Percentiles rank a stretch among this genome's conserved stretches.
These are phyloP conservation scores for Alternaria sp. DNA, from an alignment of 2,329 filamentous ascomycete species.

Conservation along the genomic window DNA sequence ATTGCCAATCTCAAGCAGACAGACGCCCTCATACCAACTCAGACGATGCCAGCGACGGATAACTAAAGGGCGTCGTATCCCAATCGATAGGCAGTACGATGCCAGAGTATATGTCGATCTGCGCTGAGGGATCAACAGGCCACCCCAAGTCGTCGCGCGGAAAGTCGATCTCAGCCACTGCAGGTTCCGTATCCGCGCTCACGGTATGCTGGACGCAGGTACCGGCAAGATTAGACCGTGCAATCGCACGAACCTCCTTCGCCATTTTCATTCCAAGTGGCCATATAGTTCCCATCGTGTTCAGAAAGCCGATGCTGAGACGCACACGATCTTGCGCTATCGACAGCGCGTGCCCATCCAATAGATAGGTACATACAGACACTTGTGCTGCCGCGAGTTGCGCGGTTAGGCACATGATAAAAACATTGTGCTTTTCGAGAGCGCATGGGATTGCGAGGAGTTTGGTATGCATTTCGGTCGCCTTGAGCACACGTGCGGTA, in stretches of 20 bases:
- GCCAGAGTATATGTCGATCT: slow-evolving; percentile 43
- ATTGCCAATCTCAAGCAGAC: neutral
- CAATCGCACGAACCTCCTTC: slow-evolving; percentile 74
- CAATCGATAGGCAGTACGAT: slow-evolving; percentile 33
- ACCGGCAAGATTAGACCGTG: slow-evolving; percentile 65
- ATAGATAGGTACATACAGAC: slow-evolving; percentile 68
- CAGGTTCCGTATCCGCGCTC: slow-evolving; percentile 14
- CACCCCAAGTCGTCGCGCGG: slow-evolving; percentile 38
- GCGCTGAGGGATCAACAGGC: slow-evolving; percentile 35
- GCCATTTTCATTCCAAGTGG: slow-evolving; percentile 72
- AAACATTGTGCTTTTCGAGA: slow-evolving; percentile 69
- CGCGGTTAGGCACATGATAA: slow-evolving; percentile 38
- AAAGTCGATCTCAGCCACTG: slow-evolving; percentile 30
- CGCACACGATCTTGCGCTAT: slow-evolving; percentile 75
- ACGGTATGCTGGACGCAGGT: slow-evolving; percentile 14
- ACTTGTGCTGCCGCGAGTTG: slow-evolving; percentile 39
- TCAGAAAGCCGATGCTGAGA: slow-evolving; percentile 77
- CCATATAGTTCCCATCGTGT: slow-evolving; percentile 72
- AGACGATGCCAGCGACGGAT: slow-evolving; percentile 18
- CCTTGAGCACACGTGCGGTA: slow-evolving; percentile 78
- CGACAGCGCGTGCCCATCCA: slow-evolving; percentile 62
- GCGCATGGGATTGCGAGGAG: slow-evolving; percentile 75
- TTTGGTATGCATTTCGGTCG: slow-evolving; percentile 76
- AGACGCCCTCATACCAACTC: slow-evolving; percentile 4
- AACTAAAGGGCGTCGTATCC: slow-evolving; percentile 17